These are phyloP conservation scores for Ophiostoma piceae DNA, from an alignment of 2,329 filamentous ascomycete species.

Conservation along the genomic window DNA sequence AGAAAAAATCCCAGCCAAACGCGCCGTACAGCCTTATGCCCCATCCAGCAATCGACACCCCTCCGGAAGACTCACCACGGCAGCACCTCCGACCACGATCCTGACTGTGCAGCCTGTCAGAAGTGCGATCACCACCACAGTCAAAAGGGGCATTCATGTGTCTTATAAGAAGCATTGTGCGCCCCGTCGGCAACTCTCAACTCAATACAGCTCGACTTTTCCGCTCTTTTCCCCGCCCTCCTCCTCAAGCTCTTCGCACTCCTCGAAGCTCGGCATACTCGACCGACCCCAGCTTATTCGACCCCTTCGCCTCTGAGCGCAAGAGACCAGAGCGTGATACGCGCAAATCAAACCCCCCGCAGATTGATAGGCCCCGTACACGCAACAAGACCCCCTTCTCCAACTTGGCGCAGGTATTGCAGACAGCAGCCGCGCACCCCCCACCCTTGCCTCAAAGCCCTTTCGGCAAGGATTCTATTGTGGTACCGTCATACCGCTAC, in stretches of 20 bases:
- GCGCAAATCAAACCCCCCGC: not conserved
- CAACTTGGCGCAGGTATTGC: not conserved
- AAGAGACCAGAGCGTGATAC: not conserved
- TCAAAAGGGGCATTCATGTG: slow-evolving; percentile 17
- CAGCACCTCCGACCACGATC: not conserved
- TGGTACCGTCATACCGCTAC: not conserved
- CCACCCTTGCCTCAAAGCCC: not conserved
- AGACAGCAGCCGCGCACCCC: not conserved
- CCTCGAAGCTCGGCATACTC: not conserved
- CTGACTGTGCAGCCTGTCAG: not conserved
- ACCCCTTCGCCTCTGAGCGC: not conserved
- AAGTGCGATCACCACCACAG: not conserved
- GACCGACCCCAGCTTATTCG: not conserved
- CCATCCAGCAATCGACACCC: not conserved
- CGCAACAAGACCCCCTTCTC: not conserved
- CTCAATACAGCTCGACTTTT: not conserved
- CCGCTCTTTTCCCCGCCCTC: not conserved
- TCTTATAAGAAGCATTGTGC: not conserved
- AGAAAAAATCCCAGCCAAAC: not conserved
- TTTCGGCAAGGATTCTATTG: not conserved
- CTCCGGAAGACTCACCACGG: slow-evolving; percentile 21
- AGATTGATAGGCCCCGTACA: too few relatives aligned
- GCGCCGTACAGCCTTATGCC: not conserved
- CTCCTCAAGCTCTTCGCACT: not conserved
- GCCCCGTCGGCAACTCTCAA: not conserved